These are phyloP conservation scores for Actinomucor elegans DNA, from an alignment of 371 early-diverging fungal species.

Conservation along the genomic window DNA sequence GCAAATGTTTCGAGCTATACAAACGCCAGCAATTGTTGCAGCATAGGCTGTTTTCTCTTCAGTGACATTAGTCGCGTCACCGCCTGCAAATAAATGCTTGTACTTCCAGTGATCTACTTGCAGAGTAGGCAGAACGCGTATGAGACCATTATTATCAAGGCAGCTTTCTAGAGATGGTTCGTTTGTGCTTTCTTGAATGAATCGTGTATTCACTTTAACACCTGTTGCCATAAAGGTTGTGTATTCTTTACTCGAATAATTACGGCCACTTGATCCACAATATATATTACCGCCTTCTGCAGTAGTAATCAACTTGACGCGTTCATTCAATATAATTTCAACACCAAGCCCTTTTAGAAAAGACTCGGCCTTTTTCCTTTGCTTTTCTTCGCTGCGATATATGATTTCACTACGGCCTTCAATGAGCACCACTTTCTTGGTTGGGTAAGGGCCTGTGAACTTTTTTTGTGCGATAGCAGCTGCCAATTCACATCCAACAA, in stretches of 20 bases:
- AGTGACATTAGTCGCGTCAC: conserved; percentile 61
- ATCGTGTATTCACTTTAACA: conserved; percentile 30
- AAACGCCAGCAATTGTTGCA: conserved; percentile 54
- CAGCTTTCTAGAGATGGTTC: conserved; percentile 26
- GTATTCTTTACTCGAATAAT: conserved; percentile 30
- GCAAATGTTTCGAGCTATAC: conserved; percentile 51
- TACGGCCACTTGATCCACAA: conserved; percentile 26
- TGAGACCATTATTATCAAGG: conserved; percentile 35
- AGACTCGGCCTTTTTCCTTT: conserved; percentile 45
- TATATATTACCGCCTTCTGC: conserved; percentile 22
- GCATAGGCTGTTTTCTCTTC: conserved; percentile 67
- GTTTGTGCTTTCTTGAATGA: conserved; percentile 22
- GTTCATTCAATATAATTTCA: conserved; percentile 61
- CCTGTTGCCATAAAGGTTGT: conserved; percentile 48
- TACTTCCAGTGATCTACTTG: conserved; percentile 62
- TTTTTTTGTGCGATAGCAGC: conserved; percentile 51
- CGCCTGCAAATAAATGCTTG: conserved; percentile 66
- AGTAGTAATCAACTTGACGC: conserved; percentile 27
- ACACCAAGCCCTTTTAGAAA: conserved; percentile 61
- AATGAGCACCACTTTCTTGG: conserved; percentile 56
- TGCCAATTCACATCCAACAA: conserved; percentile 68
- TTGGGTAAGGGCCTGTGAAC: conserved; percentile 31
- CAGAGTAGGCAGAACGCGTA: conserved; percentile 59
- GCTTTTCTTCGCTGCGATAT: conserved; percentile 34
- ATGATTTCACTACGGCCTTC: conserved; percentile 42